These are phyloP conservation scores for Phytophthora multivora DNA, from an alignment of 352 stramenopile species.

Conservation along the genomic window DNA sequence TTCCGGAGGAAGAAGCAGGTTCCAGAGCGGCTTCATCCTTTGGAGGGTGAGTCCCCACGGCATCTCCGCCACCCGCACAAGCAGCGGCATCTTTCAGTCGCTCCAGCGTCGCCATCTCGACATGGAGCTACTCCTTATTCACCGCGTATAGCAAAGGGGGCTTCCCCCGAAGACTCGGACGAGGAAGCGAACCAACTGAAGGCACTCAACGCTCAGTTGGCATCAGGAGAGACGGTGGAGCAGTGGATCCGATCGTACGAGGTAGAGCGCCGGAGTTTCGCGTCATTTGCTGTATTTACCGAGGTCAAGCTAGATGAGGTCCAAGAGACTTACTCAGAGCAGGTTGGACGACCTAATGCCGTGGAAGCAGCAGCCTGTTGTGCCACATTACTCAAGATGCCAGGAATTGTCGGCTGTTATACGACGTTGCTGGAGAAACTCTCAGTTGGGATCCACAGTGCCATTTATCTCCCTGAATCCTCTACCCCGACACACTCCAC, in stretches of 20 bases:
- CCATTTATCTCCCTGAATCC: conserved; percentile 53
- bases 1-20: conserved; percentile 62
- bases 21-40: conserved; percentile 47
- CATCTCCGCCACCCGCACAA: conserved; percentile 12
- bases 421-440: conserved; percentile 71
- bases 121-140: conserved; percentile 9
- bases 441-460: conserved; percentile 53
- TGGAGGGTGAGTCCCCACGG: conserved; percentile 32
- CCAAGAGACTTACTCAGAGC: conserved; percentile 50
- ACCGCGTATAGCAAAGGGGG: conserved; percentile 5
- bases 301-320: conserved; percentile 84
- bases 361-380: conserved; percentile 79
- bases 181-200: conserved; percentile 48
- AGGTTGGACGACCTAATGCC: conserved; percentile 62
- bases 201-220: conserved; percentile 44
- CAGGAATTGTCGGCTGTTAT: conserved; percentile 78
- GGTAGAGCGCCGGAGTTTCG: conserved; percentile 61
- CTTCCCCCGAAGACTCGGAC: conserved; percentile 21
- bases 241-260: conserved; percentile 80
- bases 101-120: conserved; percentile 9
- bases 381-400: conserved; percentile 80
- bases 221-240: conserved; percentile 50
- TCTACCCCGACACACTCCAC: neutral
- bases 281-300: conserved; percentile 78
- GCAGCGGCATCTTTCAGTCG: conserved; percentile 29